Percentiles rank a stretch among this genome's conserved stretches.
phyloP scores from a whole-genome alignment of 768 basidiomycete species.

The Scleroderma bovista region DNA sequence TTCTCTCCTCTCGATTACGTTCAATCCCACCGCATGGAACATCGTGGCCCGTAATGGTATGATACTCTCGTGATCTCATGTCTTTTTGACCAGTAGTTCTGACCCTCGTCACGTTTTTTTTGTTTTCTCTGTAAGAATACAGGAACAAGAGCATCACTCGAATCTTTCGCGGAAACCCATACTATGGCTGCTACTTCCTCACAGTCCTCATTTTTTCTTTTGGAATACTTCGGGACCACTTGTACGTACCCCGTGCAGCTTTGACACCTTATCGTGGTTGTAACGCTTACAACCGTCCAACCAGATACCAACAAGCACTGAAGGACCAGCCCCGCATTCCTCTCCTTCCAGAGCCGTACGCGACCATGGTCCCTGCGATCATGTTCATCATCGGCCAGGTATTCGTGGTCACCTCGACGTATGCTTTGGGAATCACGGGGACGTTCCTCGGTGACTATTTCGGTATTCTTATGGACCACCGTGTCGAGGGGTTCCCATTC shows the following conservation, averaged over 20 bases:
- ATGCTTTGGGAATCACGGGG: slow-evolving; percentile 87
- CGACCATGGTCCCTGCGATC: slow-evolving; percentile 51
- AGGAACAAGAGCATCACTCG: slow-evolving; percentile 85
- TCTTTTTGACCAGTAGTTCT: not conserved
- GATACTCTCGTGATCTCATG: slow-evolving; percentile 18
- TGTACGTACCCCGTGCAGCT: slow-evolving; percentile 68
- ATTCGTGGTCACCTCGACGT: slow-evolving; percentile 87
- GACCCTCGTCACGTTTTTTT: too few species aligned
- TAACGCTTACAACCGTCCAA: not conserved
- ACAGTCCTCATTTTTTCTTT: slow-evolving; percentile 79
- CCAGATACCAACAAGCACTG: slow-evolving; percentile 73
- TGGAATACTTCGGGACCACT: slow-evolving; percentile 78
- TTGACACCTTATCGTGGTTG: too few species aligned
- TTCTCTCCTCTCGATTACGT: slow-evolving; percentile 65
- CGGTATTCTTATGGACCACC: slow-evolving; percentile 79
- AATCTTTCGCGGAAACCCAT: slow-evolving; percentile 68
- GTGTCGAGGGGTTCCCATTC: slow-evolving; percentile 97
- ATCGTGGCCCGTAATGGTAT: slow-evolving; percentile 86
- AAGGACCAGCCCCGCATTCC: slow-evolving; percentile 65
- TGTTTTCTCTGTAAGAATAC: slow-evolving; percentile 58
- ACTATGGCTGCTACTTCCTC: slow-evolving; percentile 81
- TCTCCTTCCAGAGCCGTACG: slow-evolving; percentile 60
- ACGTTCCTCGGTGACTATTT: slow-evolving; percentile 88
- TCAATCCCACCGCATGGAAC: slow-evolving; percentile 97
- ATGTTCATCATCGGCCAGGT: slow-evolving; percentile 71